phyloP scores from a whole-genome alignment of 306 rosid species.

The Glycine latifolia region DNA sequence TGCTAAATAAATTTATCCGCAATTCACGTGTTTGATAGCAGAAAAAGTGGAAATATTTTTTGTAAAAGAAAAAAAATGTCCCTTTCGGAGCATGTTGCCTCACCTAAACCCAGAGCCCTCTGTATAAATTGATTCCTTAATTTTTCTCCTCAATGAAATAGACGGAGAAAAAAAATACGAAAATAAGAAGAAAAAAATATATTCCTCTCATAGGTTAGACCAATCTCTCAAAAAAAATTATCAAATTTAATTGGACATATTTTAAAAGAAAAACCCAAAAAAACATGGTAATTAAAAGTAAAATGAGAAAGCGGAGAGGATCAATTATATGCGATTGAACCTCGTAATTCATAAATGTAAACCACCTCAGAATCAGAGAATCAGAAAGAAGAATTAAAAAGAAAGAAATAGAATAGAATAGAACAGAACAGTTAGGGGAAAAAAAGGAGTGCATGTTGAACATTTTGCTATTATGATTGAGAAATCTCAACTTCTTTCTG shows the following conservation, averaged over 20 bases:
- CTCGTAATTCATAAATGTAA: not conserved
- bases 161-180: not conserved
- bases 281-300: not conserved
- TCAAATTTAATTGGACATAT: no score
- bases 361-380: not conserved
- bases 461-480: not conserved
- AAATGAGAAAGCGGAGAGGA: not conserved
- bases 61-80: not conserved
- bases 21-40: conserved; percentile 45
- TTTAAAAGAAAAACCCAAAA: no score
- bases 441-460: no score
- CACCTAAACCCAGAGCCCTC: not conserved
- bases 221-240: not conserved
- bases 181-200: not conserved
- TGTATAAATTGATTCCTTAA: not conserved
- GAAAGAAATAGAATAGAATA: no score
- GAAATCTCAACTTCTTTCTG: not conserved
- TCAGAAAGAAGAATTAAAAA: no score
- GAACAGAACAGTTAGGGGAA: no score
- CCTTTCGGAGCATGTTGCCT: conserved; percentile 42
- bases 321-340: not conserved
- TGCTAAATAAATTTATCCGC: conserved; percentile 15
- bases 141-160: conserved; percentile 7
- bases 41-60: conserved; percentile 35
- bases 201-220: not conserved